Evolutionary conservation across 768 basidiomycete species (phyloP), one percentile per base, ranked within the genome.

Genomic region (Suillus cothurnatus): DNA sequence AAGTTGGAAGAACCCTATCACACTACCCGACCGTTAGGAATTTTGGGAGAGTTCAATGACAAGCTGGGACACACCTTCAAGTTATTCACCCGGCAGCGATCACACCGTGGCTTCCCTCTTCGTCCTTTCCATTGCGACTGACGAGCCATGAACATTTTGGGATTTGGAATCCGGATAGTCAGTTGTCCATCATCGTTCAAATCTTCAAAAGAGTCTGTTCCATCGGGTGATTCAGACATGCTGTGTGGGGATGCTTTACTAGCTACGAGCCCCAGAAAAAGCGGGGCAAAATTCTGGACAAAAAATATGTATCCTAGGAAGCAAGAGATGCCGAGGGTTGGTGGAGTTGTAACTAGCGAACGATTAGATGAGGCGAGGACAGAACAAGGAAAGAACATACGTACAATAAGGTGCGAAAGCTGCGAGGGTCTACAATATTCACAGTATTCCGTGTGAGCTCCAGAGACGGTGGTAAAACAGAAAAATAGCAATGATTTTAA

Each of bases 51-150:
- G 53, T 17, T 41, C 38, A 62, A 38, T 32, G 50, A 8, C 26
- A 28, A 49, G 21, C 38, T 21, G 57, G 31, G 63, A 79, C 86
- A 71, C 63, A 89, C 89, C 81, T 90, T 91, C 66, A 90, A 79
- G 77, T 91, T 91, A 72, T 87, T 87, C 63, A 85, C 71, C 38
- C 89, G 87, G 77, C 89, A 91, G 69, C 88, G 84, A 77, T 91
- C 89, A 71, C 89, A 91, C 58, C 89, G 82, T 68, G 89, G 88
- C 71, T 91, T 91, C 61, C 89, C 89, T 77, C 89, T 82, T 65
- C 88, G 84, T 64, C 89, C 88, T 67, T 89, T 88, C 89, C 89
- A 91, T 63, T 87, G 86, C 49, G 88, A 90, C 73, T 87, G 88
- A 66, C 85, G 86, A 71, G 84, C 86, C 84, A 86, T 84, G 75